Base-by-base conservation (phyloP, 2,329 filamentous ascomycete genomes). In the Chlorencoelia australis region DNA sequence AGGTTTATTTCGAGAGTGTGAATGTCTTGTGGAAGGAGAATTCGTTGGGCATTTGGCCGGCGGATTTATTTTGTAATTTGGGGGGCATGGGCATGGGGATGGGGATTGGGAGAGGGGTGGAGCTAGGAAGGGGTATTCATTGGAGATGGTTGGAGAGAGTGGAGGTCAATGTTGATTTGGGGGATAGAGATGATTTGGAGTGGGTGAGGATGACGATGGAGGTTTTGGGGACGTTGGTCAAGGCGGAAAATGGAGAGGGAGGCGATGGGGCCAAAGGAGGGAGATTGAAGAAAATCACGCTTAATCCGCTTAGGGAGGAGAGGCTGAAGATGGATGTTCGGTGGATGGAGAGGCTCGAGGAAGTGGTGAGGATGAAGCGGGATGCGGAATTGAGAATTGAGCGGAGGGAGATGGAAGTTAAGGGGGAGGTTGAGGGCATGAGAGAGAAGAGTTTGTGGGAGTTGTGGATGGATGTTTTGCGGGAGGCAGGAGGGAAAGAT, bases 341-440 rank as follows among this genome's bases (percentile, higher is more conserved):
- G 15, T 38, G 35, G 35, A 38, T 38, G 35, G 21, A 38, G 8
- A 19, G 35, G 14, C 17, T 38, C 8, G 16, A 18, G 9, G 35
- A 38, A 14, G 30, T 30, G n/a, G 21, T 38, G 22, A 17, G 26
- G 11, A 13, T 34, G 30, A 26, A 19, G 17, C 27, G 35, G 14
- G 22, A 22, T 10, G 28, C 22, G 3, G 18, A 38, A 11, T n/a
- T 38, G 22, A 17, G 26, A 10, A 13, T 34, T 22, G 20, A 19
- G 17, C 27, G 35, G 14, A 28, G 18, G n/a, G 28, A 31, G 3
- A 15, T 33, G 11, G 17, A 33, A n/a, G 18, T 16, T 7, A 7
- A 8, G 9, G 11, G 2, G 13, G 30, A 18, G 13, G 14, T 17
- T 4, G 17, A 22, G 7, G 22, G 2, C 9, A 24, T 13, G 13